Percentiles rank a stretch among this genome's conserved stretches.
Conservation (phyloP, 805 yeast species). For the Yarrowia keelungensis region DNA sequence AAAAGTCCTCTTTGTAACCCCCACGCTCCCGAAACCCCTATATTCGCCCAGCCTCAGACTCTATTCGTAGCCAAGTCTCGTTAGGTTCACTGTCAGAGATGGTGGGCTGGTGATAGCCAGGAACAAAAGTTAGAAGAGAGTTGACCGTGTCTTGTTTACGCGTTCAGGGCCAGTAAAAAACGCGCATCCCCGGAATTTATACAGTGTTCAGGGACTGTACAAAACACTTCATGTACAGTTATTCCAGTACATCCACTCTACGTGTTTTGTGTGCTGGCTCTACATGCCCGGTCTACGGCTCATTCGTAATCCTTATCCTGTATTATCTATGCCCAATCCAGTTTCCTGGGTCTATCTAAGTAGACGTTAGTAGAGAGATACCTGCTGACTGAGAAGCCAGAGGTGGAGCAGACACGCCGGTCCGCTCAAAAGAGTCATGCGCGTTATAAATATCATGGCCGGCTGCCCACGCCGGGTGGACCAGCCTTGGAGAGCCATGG, state of each 20-base stretch:
- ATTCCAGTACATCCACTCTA: not conserved
- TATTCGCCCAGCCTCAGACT: not conserved
- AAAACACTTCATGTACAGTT: too few species aligned
- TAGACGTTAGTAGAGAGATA: slow-evolving; percentile 35
- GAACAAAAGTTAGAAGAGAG: slow-evolving; percentile 20
- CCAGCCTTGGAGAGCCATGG: not conserved
- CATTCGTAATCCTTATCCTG: slow-evolving; percentile 3
- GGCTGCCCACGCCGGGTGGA: not conserved
- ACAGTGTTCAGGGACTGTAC: not conserved
- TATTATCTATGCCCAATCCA: slow-evolving; percentile 36
- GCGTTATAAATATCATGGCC: slow-evolving; percentile 29
- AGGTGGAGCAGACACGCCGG: slow-evolving; percentile 51
- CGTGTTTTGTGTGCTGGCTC: too few species aligned
- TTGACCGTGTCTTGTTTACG: slow-evolving; percentile 22
- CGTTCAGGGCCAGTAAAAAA: slow-evolving; percentile 3
- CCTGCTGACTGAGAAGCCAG: slow-evolving; percentile 44
- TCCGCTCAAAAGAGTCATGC: slow-evolving; percentile 50
- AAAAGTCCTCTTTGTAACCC: not conserved
- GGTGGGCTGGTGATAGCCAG: slow-evolving; percentile 19
- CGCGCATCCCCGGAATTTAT: slow-evolving; percentile 6
- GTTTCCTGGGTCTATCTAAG: slow-evolving; percentile 36
- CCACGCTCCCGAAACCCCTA: not conserved
- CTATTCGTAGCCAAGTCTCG: not conserved
- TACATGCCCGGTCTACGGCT: too few species aligned
- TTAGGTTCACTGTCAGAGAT: slow-evolving; percentile 4